Percentiles rank a stretch among this genome's conserved stretches.
phyloP scores from a whole-genome alignment of 495 filamentous ascomycete species.

The Tuber melanosporum region DNA sequence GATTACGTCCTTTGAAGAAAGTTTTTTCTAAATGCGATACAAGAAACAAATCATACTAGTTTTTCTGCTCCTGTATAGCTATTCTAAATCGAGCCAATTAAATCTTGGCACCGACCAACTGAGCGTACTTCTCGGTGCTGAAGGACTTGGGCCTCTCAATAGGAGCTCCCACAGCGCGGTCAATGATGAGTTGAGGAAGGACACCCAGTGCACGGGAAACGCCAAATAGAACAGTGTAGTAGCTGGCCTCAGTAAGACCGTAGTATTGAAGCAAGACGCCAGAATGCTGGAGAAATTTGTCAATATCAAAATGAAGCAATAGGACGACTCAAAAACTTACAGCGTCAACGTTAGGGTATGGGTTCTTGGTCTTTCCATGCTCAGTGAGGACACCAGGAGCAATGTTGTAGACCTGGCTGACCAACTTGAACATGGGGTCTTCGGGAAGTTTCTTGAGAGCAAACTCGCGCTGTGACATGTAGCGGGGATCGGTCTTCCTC shows the following conservation, averaged over 20 bases:
- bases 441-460: constrained; percentile 85
- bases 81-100: constrained; percentile 48
- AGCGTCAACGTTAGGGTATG: constrained; percentile 66
- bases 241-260: constrained; percentile 95
- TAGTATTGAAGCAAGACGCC: constrained; percentile 99
- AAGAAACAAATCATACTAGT: not conserved
- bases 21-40: not conserved
- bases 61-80: not conserved
- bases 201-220: constrained; percentile 97
- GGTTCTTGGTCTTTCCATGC: constrained; percentile 99
- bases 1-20: constrained; percentile 9
- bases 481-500: constrained; percentile 98
- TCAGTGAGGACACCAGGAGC: constrained; percentile 94
- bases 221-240: constrained; percentile 99
- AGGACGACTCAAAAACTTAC: constrained; percentile 46
- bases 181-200: constrained; percentile 97
- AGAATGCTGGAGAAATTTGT: constrained; percentile 58
- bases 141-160: constrained; percentile 92
- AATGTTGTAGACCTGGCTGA: constrained; percentile 99
- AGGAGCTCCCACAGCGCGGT: constrained; percentile 86
- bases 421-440: constrained; percentile 98
- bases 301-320: constrained; percentile 44
- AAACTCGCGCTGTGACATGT: constrained; percentile 94
- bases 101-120: constrained; percentile 84
- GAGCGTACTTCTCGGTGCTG: constrained; percentile 92